Base-by-base conservation (phyloP, 2,329 filamentous ascomycete genomes). In the Zasmidium citrigriseum region DNA sequence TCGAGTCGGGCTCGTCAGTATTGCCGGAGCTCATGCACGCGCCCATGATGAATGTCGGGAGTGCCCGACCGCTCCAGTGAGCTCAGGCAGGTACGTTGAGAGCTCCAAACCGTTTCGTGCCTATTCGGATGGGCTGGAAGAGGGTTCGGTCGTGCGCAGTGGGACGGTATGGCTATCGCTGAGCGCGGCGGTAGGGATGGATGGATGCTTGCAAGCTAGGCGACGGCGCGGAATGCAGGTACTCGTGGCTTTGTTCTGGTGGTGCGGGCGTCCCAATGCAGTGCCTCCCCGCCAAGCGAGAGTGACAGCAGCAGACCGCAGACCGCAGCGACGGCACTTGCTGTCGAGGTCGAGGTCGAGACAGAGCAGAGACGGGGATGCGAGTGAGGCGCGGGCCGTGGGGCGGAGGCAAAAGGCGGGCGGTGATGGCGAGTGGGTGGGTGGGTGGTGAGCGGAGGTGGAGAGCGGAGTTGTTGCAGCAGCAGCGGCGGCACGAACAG, bases 21-120 rank as follows among this genome's bases (percentile, higher is more conserved):
- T 88, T 88, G 79, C 91, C 89, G 66, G 89, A 89, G 79, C 93
- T 97, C 86, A 96, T 90, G 82, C 95, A 99, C 70, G 85, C 86
- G 78, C 95, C 95, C 95, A 99, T 99, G 70, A 57, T 70, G 67
- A 62, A 48, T 27, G 45, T 46, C 46, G 57, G 59, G 57, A 53
- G 27, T 48, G 63, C 61, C 69, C 62, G 60, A 57, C 59, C 56
- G 65, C 67, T 61, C 61, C 57, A 59, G 63, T 64, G 68, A 64
- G 67, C 66, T 68, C 62, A 63, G 64, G 62, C 59, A 51, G 44
- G 54, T 51, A 54, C 58, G 53, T 47, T 56, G 41, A 50, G 20
- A 54, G 55, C 60, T 53, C 60, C 64, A 68, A 63, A 67, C 62
- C 64, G 57, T 61, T 50, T 18, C 50, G 34, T 54, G 34, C 34